Conservation (phyloP, 768 basidiomycete species). For the Xanthoconium stramineum region DNA sequence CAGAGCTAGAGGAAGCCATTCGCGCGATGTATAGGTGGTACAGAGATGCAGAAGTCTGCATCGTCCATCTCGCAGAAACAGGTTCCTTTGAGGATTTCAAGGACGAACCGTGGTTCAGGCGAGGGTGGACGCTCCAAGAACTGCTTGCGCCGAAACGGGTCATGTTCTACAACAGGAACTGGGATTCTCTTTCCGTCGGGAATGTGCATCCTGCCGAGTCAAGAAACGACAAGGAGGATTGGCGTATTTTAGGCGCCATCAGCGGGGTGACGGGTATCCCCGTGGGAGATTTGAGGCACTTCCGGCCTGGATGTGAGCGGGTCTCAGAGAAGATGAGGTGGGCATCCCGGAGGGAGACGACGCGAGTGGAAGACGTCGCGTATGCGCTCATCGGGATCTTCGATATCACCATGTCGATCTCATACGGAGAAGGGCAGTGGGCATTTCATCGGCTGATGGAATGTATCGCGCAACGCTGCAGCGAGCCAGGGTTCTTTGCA, state of each 20-base stretch:
- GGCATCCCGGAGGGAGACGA: slow-evolving; percentile 11
- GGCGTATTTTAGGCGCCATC: slow-evolving; percentile 2
- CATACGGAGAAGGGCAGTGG: slow-evolving; percentile 15
- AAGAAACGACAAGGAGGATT: slow-evolving; percentile 8
- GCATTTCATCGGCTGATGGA: slow-evolving; percentile 12
- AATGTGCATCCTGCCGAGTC: neutral
- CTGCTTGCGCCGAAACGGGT: slow-evolving; percentile 7
- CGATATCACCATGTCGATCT: slow-evolving; percentile 13
- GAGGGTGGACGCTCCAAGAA: slow-evolving; percentile 14
- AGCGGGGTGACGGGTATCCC: slow-evolving; percentile 2
- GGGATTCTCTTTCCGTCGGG: neutral
- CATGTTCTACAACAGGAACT: slow-evolving; percentile 4
- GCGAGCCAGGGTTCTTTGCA: slow-evolving; percentile 13
- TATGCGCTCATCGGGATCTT: slow-evolving; percentile 16
- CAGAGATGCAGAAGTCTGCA: slow-evolving; percentile 5
- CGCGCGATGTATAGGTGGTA: slow-evolving; percentile 11
- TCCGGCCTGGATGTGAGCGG: slow-evolving; percentile 4
- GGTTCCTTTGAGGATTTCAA: slow-evolving; percentile 2
- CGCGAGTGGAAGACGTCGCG: slow-evolving; percentile 8
- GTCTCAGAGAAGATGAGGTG: slow-evolving; percentile 15
- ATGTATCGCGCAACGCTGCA: slow-evolving; percentile 5
- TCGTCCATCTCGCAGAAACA: slow-evolving; percentile 7
- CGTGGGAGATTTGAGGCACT: slow-evolving; percentile 5
- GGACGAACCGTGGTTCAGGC: slow-evolving; percentile 10
- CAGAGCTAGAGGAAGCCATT: slow-evolving; percentile 14